Evolutionary conservation across 2,329 filamentous ascomycete species (phyloP).

Genomic region (Colletotrichum filicis): DNA sequence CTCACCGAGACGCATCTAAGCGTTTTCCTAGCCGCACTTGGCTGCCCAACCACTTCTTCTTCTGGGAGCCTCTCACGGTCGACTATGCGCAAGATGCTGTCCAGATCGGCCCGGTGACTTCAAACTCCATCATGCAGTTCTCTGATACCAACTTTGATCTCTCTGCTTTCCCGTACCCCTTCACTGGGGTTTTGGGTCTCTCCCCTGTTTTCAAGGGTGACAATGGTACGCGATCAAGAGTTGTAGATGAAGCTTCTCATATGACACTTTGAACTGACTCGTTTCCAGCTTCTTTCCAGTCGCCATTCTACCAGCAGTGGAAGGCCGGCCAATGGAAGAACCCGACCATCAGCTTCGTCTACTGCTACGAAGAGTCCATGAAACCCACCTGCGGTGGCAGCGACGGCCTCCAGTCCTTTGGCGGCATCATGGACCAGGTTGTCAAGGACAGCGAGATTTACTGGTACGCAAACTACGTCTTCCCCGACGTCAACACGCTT

Average conservation of each 20-base stretch:
- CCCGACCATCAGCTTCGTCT: conserved; percentile 33
- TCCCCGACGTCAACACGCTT: conserved; percentile 36
- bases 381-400: conserved; percentile 34
- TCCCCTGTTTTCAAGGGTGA: conserved; percentile 34
- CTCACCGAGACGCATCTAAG: conserved; percentile 26
- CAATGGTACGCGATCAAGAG: not conserved
- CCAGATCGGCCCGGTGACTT: conserved; percentile 28
- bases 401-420: conserved; percentile 37
- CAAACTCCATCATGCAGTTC: conserved; percentile 28
- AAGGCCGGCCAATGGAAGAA: conserved; percentile 31
- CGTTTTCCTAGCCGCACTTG: conserved; percentile 31
- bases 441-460: conserved; percentile 42
- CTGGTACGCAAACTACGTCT: conserved; percentile 41
- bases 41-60: conserved; percentile 38
- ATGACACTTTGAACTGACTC: conserved; percentile 14
- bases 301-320: conserved; percentile 37
- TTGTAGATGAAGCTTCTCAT: not conserved
- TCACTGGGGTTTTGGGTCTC: conserved; percentile 33
- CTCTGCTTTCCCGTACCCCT: conserved; percentile 26
- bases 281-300: conserved; percentile 20
- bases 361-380: conserved; percentile 31
- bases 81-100: conserved; percentile 33
- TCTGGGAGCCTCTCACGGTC: conserved; percentile 30
- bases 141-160: conserved; percentile 34
- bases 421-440: conserved; percentile 34